Base-by-base conservation (phyloP, 139 green algal genomes). In the Pseudopediastrum boryanum region DNA sequence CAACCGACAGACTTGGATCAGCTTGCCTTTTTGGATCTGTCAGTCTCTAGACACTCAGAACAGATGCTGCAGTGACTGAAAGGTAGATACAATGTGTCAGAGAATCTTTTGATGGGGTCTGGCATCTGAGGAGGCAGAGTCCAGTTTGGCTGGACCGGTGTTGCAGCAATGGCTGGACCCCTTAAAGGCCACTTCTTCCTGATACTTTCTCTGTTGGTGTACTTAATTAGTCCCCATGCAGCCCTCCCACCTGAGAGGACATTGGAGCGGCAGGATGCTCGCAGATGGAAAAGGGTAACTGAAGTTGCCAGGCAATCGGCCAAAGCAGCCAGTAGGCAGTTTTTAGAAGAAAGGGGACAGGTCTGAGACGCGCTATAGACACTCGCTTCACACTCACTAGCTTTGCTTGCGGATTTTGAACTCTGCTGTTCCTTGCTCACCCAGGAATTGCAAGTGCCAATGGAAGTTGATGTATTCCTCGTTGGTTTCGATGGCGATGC, bases 401-500 rank as follows among this genome's bases (percentile, higher is more conserved):
- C 48, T 27, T 58, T 16, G 48, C 48, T 27, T 19, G 8, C 36
- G 2, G 38, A 71, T 31, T 33, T 23, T 8, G 4, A 16, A 16
- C 36, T 48, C 64, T 69, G 9, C 12, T 7, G 3, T 36, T 4
- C 64, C 8, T 23, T 6, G 0, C 8, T 44, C 44, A 23, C n/a
- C n/a, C 74, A 81, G 74, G 64, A 75, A 10, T 50, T 87, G 5
- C 29, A 72, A 3, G 61, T 86, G 41, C 74, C 80, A 0, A 51
- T 89, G 2, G 80, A 86, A 39, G 81, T 89, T 39, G 84, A 89
- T 66, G 13, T 89, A 2, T 64, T 89, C 2, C 71, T 89, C 4
- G n/a, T 89, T 4, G 84, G 84, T 9, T 89, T 89, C 66, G 73
- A 83, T 13, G 80, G 66, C 9, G 80, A 85, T 59, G 84, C 80